Evolutionary conservation across 768 basidiomycete species (phyloP).

Genomic region (Agaricus bisporus): DNA sequence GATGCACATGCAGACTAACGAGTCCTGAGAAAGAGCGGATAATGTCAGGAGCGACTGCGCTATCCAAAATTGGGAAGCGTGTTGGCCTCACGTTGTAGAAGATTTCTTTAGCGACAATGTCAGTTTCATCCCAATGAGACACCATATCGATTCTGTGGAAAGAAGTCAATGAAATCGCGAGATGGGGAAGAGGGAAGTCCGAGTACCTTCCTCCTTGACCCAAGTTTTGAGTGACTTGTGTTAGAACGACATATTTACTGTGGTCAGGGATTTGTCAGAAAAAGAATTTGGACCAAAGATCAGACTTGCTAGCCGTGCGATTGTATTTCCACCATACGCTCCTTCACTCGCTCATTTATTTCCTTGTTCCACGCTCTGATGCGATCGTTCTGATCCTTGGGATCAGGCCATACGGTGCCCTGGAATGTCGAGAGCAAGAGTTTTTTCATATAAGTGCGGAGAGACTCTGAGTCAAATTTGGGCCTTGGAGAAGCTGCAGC

Average conservation of each 20-base stretch:
- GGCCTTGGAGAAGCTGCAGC: slow-evolving; percentile 49
- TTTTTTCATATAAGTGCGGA: slow-evolving; percentile 79
- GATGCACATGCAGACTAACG: slow-evolving; percentile 45
- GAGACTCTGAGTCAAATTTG: slow-evolving; percentile 67
- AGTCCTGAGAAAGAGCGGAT: slow-evolving; percentile 46
- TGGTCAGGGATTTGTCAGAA: slow-evolving; percentile 8
- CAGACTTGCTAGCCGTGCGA: slow-evolving; percentile 73
- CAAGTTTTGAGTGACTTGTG: slow-evolving; percentile 78
- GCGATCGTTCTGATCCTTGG: slow-evolving; percentile 57
- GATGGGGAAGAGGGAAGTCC: slow-evolving; percentile 7
- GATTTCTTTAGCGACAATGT: slow-evolving; percentile 72
- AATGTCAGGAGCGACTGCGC: slow-evolving; percentile 10
- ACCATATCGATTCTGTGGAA: slow-evolving; percentile 64
- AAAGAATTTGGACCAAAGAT: slow-evolving; percentile 3
- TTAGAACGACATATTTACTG: slow-evolving; percentile 85
- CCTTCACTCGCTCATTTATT: slow-evolving; percentile 78
- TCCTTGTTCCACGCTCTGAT: slow-evolving; percentile 77
- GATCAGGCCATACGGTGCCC: slow-evolving; percentile 57
- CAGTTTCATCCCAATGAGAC: slow-evolving; percentile 87
- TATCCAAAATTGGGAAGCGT: slow-evolving; percentile 9
- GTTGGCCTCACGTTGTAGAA: slow-evolving; percentile 61
- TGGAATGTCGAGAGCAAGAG: slow-evolving; percentile 67
- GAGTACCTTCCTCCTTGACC: slow-evolving; percentile 78
- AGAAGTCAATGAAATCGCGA: slow-evolving; percentile 4
- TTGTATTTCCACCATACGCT: slow-evolving; percentile 80